phyloP scores from a whole-genome alignment of 768 basidiomycete genomes.

The Dentipellis fragilis region DNA sequence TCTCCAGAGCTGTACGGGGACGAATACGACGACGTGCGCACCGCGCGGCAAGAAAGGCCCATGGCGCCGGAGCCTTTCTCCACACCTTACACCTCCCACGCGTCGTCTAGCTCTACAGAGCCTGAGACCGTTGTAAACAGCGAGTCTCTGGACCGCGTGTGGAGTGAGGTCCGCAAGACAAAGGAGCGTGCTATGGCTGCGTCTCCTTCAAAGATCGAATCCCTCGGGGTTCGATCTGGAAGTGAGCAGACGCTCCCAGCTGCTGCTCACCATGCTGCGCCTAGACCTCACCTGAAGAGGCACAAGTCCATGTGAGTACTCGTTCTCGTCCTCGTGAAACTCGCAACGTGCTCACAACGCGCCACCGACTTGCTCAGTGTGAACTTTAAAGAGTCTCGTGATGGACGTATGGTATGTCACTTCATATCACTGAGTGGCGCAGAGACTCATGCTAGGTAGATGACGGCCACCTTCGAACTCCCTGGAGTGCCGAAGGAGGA shows the following conservation, averaged over 20 bases:
- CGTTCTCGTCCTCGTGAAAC: background rate
- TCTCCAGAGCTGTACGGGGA: conserved; percentile 8
- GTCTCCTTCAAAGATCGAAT: conserved; percentile 61
- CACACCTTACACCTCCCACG: conserved; percentile 7
- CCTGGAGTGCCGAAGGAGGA: conserved; percentile 62
- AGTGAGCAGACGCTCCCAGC: conserved; percentile 4
- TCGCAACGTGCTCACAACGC: background rate
- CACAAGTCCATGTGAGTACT: conserved; percentile 52
- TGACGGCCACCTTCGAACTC: conserved; percentile 64
- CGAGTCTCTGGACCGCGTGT: conserved; percentile 44
- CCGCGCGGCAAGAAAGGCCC: conserved; percentile 7
- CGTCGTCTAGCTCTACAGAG: conserved; percentile 13
- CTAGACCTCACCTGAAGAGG: conserved; percentile 36
- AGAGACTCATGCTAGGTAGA: conserved; percentile 23
- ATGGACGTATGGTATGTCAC: conserved; percentile 42
- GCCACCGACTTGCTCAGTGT: conserved; percentile 32
- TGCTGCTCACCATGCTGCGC: conserved; percentile 5
- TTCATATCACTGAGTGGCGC: conserved; percentile 10
- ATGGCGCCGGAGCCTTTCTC: conserved; percentile 16
- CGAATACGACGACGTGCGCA: conserved; percentile 5
- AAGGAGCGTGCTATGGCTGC: conserved; percentile 61
- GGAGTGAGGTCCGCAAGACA: conserved; percentile 53
- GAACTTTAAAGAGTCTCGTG: conserved; percentile 60
- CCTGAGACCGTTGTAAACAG: conserved; percentile 16
- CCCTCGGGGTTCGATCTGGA: conserved; percentile 33